Evolutionary conservation across 164 flowering plant species (phyloP).

Genomic region (Magnolia sinica): DNA sequence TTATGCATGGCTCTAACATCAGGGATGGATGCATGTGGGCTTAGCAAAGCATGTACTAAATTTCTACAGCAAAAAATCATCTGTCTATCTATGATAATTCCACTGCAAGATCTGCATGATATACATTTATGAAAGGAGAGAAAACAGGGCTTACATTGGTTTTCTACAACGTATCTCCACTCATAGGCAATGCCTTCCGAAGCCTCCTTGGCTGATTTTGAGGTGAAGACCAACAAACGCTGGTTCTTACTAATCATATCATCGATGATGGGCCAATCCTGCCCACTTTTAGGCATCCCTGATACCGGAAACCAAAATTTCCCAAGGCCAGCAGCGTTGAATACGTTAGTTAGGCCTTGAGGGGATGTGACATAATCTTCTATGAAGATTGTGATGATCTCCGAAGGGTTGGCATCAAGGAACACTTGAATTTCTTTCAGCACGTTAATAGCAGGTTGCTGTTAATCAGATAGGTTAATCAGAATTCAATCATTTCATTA

Average conservation of each 20-base stretch:
- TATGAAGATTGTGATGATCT: slow-evolving; percentile 69
- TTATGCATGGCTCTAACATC: neutral
- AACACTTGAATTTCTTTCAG: slow-evolving; percentile 61
- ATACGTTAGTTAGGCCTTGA: slow-evolving; percentile 68
- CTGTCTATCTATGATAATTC: neutral
- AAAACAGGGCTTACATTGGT: slow-evolving; percentile 65
- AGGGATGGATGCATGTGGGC: no score
- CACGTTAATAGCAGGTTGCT: slow-evolving; percentile 77
- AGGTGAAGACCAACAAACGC: slow-evolving; percentile 83
- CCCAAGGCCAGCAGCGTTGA: slow-evolving; percentile 72
- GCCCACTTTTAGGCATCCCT: slow-evolving; percentile 80
- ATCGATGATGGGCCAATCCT: slow-evolving; percentile 81
- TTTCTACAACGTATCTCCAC: slow-evolving; percentile 88
- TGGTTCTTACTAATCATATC: slow-evolving; percentile 75
- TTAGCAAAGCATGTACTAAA: no score
- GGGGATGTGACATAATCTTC: slow-evolving; percentile 82
- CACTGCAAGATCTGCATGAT: neutral
- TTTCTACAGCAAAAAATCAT: no score
- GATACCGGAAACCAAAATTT: slow-evolving; percentile 87
- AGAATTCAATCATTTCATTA: slow-evolving; percentile 8
- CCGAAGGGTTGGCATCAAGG: slow-evolving; percentile 57
- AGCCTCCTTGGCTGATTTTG: slow-evolving; percentile 73
- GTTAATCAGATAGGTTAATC: slow-evolving; percentile 16
- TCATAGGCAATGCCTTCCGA: slow-evolving; percentile 88
- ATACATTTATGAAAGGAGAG: neutral